A percentile compares a stretch with the other conserved stretches of the same genome.
phyloP scores from a whole-genome alignment of 768 basidiomycete genomes.

The Neoboletus magnificus region DNA sequence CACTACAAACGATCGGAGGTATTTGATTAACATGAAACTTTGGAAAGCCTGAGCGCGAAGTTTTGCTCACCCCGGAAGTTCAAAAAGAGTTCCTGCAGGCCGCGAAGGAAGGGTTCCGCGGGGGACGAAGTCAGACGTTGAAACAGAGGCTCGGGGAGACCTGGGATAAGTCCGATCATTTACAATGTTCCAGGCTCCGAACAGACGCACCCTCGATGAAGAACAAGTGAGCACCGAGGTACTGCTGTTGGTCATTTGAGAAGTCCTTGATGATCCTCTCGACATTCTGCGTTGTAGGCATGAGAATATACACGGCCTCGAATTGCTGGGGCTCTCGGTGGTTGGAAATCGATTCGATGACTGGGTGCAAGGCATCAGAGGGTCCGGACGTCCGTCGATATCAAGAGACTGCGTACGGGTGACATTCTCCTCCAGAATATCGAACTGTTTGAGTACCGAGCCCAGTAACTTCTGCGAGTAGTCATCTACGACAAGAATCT shows the following conservation, averaged over 20 bases:
- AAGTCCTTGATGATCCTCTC: conserved; percentile 90
- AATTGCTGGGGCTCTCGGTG: conserved; percentile 81
- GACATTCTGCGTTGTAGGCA: conserved; percentile 93
- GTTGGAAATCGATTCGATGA: conserved; percentile 87
- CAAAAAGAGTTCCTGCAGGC: conserved; percentile 81
- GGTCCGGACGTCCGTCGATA: background rate
- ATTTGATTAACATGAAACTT: conserved; percentile 7
- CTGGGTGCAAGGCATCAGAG: conserved; percentile 40
- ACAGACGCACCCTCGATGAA: conserved; percentile 78
- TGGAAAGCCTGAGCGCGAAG: background rate
- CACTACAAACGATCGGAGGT: conserved; percentile 43
- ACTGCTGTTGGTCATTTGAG: conserved; percentile 56
- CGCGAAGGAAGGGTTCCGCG: conserved; percentile 74
- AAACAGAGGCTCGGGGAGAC: conserved; percentile 74
- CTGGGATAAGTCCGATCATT: conserved; percentile 38
- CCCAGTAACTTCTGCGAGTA: conserved; percentile 81
- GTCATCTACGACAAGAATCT: conserved; percentile 96
- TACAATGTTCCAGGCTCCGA: background rate
- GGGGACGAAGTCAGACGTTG: conserved; percentile 69
- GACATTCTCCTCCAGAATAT: conserved; percentile 94
- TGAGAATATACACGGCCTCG: conserved; percentile 91
- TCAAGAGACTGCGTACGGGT: conserved; percentile 61
- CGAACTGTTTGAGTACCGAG: conserved; percentile 87
- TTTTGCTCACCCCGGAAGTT: conserved; percentile 83
- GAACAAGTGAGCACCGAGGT: conserved; percentile 85